Evolutionary conservation across 2,329 filamentous ascomycete species (phyloP).

Genomic region (Alternaria rosae): DNA sequence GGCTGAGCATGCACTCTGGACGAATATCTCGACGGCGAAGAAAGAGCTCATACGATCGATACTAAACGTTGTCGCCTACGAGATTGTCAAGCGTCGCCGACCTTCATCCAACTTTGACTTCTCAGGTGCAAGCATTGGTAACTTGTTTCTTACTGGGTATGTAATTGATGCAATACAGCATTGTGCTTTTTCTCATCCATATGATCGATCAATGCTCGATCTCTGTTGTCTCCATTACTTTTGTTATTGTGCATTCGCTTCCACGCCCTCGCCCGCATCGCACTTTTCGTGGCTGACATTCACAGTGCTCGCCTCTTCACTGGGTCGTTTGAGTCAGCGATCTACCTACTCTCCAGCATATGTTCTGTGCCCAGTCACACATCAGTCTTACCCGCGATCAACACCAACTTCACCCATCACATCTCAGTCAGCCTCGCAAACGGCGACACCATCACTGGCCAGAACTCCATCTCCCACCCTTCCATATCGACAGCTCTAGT

Average conservation of each 20-base stretch:
- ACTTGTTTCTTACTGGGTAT: conserved; percentile 61
- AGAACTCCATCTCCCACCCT: conserved; percentile 67
- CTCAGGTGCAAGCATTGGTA: conserved; percentile 59
- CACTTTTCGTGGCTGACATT: conserved; percentile 10
- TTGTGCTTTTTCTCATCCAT: neutral
- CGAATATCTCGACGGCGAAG: conserved; percentile 57
- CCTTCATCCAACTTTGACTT: conserved; percentile 59
- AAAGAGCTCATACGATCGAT: conserved; percentile 61
- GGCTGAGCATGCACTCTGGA: conserved; percentile 79
- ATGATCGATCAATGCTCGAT: neutral
- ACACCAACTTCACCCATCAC: conserved; percentile 94
- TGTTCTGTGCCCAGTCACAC: conserved; percentile 81
- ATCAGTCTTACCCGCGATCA: conserved; percentile 85
- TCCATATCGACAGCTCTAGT: conserved; percentile 40
- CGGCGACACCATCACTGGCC: conserved; percentile 81
- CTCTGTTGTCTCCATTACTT: neutral
- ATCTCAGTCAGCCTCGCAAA: conserved; percentile 84
- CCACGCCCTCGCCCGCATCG: neutral
- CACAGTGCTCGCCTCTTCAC: conserved; percentile 84
- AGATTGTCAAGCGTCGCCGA: conserved; percentile 57
- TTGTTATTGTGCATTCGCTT: neutral
- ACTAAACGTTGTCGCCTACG: conserved; percentile 59
- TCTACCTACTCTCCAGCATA: conserved; percentile 87
- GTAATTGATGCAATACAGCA: conserved; percentile 4
- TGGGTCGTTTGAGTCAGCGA: conserved; percentile 89